phyloP scores from a whole-genome alignment of 202 grass and related monocot species.

The Carex arenaria region DNA sequence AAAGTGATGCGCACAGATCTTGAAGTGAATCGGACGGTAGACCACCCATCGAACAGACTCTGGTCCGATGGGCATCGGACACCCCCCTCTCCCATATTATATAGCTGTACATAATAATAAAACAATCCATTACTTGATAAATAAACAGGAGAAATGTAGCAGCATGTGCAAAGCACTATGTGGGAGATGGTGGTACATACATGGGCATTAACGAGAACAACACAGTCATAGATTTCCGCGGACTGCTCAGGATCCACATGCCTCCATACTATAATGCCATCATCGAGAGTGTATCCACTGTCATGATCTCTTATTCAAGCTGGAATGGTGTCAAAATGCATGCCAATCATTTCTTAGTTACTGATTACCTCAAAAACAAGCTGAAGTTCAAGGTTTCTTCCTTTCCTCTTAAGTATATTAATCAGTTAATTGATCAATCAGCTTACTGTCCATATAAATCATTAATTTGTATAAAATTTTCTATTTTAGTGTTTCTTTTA shows the following conservation, averaged over 20 bases:
- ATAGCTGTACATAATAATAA: background rate
- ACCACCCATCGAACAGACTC: too few species aligned
- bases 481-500: background rate
- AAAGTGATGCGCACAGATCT: too few species aligned
- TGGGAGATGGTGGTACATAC: conserved; percentile 66
- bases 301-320: conserved; percentile 78
- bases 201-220: conserved; percentile 54
- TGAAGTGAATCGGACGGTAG: too few species aligned
- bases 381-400: conserved; percentile 51
- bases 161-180: conserved; percentile 67
- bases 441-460: background rate
- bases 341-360: conserved; percentile 51
- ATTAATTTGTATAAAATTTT: background rate
- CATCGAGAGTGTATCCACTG: conserved; percentile 52
- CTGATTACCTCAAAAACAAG: conserved; percentile 51
- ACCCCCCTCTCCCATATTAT: too few species aligned
- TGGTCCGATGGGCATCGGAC: too few species aligned
- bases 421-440: background rate
- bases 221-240: conserved; percentile 38
- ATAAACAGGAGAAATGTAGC: conserved; percentile 43
- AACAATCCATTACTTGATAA: background rate
- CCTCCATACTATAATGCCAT: conserved; percentile 59
- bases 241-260: conserved; percentile 57
- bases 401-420: background rate
- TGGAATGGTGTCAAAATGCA: conserved; percentile 87